Conservation (phyloP, 2,329 filamentous ascomycete species). For the Gaeumannomyces tritici region DNA sequence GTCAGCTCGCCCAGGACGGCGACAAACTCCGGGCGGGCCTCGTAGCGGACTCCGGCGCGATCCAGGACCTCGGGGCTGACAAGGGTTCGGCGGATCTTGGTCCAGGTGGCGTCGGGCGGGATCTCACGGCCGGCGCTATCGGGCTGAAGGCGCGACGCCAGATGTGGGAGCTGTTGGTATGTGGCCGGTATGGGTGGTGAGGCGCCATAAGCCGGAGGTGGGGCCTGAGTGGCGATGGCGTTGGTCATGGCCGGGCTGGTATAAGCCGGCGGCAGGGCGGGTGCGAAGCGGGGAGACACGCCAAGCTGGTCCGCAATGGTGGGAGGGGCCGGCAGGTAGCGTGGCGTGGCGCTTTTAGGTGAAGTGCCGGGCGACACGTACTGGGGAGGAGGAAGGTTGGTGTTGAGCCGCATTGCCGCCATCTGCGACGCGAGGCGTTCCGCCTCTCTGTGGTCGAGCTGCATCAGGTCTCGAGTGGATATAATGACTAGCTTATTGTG, state of each 20-base stretch:
- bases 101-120: slow-evolving; percentile 48
- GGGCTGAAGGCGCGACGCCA: slow-evolving; percentile 35
- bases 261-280: slow-evolving; percentile 19
- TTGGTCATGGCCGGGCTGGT: slow-evolving; percentile 6
- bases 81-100: slow-evolving; percentile 42
- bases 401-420: slow-evolving; percentile 30
- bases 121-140: slow-evolving; percentile 49
- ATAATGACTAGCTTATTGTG: slow-evolving; percentile 34
- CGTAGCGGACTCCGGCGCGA: slow-evolving; percentile 46
- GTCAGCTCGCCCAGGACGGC: slow-evolving; percentile 47
- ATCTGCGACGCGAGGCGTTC: slow-evolving; percentile 31
- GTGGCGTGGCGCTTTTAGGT: slow-evolving; percentile 11
- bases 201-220: slow-evolving; percentile 23
- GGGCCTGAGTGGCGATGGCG: slow-evolving; percentile 5
- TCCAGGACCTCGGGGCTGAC: slow-evolving; percentile 50
- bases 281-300: slow-evolving; percentile 29
- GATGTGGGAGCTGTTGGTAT: slow-evolving; percentile 10
- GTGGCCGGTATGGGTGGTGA: slow-evolving; percentile 10
- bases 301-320: slow-evolving; percentile 19
- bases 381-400: slow-evolving; percentile 17
- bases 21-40: slow-evolving; percentile 50
- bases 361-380: slow-evolving; percentile 25
- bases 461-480: slow-evolving; percentile 43
- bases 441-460: slow-evolving; percentile 26
- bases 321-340: slow-evolving; percentile 21